phyloP scores from a whole-genome alignment of 495 filamentous ascomycete genomes.

The Patellaria atrata region DNA sequence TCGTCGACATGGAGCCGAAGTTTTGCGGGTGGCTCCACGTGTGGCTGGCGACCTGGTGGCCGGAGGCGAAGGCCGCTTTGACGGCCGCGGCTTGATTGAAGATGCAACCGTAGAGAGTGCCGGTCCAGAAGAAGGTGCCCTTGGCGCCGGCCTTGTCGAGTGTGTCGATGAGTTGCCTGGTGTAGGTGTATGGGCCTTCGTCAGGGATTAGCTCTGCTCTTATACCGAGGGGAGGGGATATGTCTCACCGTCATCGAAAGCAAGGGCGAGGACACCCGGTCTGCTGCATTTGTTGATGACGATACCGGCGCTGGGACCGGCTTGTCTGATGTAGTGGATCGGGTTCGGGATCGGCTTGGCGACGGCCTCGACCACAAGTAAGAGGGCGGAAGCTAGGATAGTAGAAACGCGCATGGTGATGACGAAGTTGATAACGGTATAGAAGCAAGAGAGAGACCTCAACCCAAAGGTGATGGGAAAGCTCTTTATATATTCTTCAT shows the following conservation, averaged over 20 bases:
- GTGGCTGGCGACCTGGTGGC: constrained; percentile 39
- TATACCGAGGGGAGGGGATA: too few relatives aligned
- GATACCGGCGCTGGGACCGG: constrained; percentile 8
- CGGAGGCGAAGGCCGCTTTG: constrained; percentile 34
- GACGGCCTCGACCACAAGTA: constrained; percentile 4
- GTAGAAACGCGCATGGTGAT: too few relatives aligned
- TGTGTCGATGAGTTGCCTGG: constrained; percentile 15
- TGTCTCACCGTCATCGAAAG: constrained; percentile 21
- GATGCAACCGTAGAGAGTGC: constrained; percentile 43
- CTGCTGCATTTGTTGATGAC: constrained; percentile 14
- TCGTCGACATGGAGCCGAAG: constrained; percentile 30
- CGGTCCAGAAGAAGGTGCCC: constrained; percentile 41
- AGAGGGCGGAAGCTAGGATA: too few relatives aligned
- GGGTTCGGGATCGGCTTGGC: constrained; percentile 9
- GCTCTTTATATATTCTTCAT: too few relatives aligned
- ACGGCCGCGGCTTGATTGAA: constrained; percentile 35
- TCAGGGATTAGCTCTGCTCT: too few relatives aligned
- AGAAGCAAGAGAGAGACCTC: too few relatives aligned
- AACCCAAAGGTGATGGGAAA: too few relatives aligned
- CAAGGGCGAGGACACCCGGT: constrained; percentile 11
- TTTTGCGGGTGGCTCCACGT: constrained; percentile 34
- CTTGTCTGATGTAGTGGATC: constrained; percentile 7
- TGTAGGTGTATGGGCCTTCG: constrained; percentile 18
- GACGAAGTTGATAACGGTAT: too few relatives aligned
- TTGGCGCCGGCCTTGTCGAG: constrained; percentile 26